Base-by-base conservation (phyloP, 2,329 filamentous ascomycete genomes). In the Colletotrichum godetiae region DNA sequence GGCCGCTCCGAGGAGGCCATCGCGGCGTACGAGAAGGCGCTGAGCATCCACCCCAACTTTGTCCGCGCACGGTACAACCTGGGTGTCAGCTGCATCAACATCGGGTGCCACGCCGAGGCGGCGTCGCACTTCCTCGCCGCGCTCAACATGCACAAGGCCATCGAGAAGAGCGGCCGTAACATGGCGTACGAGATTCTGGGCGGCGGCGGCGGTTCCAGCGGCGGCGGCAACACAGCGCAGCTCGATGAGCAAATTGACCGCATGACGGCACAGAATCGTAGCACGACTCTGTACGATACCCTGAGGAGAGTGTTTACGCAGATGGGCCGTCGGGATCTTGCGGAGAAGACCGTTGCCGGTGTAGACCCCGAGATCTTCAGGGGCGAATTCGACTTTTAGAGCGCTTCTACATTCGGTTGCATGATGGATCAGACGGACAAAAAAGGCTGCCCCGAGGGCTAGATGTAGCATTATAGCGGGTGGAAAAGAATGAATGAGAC, bases 41-140 rank as follows among this genome's bases (percentile, higher is more conserved):
- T 99, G 10, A 93, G 92, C 56, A 90, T 98, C 74, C 93, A 95
- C 69, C 94, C 96, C 67, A 99, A 99, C 86, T 99, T 99, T 81
- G 97, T 99, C 22, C 94, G 97, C 72, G 97, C 97, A 3, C 90
- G 97, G 57, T 99, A 99, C 86, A 99, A 99, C 83, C 90, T 99
- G 1, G 97, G 97, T 58, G 97, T 98, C 11, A 94, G 92, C 73
- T 98, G 97, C 83, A 98, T 99, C 83, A 98, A 98, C 84, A 97
- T 98, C 77, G 95, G 95, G 67, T 98, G 96, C 83, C 95, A 95
- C 81, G 93, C 94, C 19, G 94, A 98, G 84, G 97, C 97, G 0
- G 97, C 97, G 2, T 93, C 95, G 74, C 97, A 99, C 84, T 90
- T 99, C 70, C 90, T 99, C 15, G 94, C 95, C 3, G 96, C 97